Base-by-base conservation (phyloP, 2,329 filamentous ascomycete genomes). In the Cercospora canescens region DNA sequence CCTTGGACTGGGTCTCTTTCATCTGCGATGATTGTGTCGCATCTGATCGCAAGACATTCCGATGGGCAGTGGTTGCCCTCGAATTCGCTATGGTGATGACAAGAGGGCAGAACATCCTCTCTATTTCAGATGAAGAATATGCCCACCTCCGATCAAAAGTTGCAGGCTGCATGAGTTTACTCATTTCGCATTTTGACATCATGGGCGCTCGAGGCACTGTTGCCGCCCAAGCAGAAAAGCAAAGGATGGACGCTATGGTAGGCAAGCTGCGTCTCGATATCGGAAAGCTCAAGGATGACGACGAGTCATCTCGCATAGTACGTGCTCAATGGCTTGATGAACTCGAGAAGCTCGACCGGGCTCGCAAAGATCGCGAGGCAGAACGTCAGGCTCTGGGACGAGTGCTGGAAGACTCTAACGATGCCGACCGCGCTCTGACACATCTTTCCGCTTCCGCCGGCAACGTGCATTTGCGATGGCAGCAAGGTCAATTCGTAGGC, bases 51-150 rank as follows among this genome's bases (percentile, higher is more conserved):
- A 96, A 94, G 80, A 97, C 95, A 0, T 99, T 99, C 81, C 90
- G 94, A 70, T 99, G 95, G 95, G 93, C 95, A 7, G 96, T 99
- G 34, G 87, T 94, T 60, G 95, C 95, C 9, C 86, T 99, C 12
- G 95, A 99, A 76, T 97, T 98, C 77, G 92, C 94, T 61, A 98
- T 97, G 93, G 89, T 91, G 71, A 98, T 98, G 90, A 99, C 95
- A 0, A 88, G 93, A 60, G 95, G 95, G 11, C 90, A 94, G 66
- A 94, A 97, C 74, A 96, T 99, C 56, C 81, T 99, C n/a, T 92
- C 90, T 0, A 88, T 99, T 66, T 92, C 90, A 45, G 93, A 97
- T 65, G 87, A 91, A 45, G 94, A 99, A 75, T 99, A 97, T 77
- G 87, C 89, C 6, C 89, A 86, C 69, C 83, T 99, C 68, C 88